Conservation (phyloP, 1,284 basidiomycete species). For the Malassezia sympodialis region DNA sequence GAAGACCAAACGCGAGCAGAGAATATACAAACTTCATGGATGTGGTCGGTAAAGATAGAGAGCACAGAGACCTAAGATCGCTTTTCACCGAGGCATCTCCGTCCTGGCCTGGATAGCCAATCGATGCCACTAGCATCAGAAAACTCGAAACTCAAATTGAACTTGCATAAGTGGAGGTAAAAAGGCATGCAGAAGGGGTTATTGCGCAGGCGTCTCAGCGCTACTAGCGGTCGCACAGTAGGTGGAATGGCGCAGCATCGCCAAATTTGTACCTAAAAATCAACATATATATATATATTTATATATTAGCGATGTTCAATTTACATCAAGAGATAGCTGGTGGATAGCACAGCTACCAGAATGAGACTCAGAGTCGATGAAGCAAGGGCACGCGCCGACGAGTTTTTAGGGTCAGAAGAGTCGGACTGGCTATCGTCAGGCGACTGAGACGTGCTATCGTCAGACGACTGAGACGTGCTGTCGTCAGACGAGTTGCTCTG, state of each 20-base stretch:
- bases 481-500: no score
- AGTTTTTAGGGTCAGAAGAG: background rate
- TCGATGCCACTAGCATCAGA: background rate
- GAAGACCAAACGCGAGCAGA: background rate
- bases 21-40: background rate
- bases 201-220: no score
- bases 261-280: no score
- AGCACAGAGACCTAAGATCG: background rate
- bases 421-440: background rate
- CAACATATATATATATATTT: no score
- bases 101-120: background rate
- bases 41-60: background rate
- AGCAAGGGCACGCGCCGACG: background rate
- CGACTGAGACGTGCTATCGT: background rate
- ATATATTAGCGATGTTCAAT: background rate
- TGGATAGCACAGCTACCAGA: background rate
- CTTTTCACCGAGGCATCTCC: background rate
- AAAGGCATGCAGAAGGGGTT: background rate
- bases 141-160: background rate
- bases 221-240: no score
- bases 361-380: background rate
- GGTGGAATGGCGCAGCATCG: background rate
- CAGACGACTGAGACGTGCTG: no score
- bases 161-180: background rate
- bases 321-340: background rate